Evolutionary conservation across 169 alveolate genomes (phyloP), one percentile per base, ranked within the genome.

Genomic region (Cryptosporidium ubiquitum): DNA sequence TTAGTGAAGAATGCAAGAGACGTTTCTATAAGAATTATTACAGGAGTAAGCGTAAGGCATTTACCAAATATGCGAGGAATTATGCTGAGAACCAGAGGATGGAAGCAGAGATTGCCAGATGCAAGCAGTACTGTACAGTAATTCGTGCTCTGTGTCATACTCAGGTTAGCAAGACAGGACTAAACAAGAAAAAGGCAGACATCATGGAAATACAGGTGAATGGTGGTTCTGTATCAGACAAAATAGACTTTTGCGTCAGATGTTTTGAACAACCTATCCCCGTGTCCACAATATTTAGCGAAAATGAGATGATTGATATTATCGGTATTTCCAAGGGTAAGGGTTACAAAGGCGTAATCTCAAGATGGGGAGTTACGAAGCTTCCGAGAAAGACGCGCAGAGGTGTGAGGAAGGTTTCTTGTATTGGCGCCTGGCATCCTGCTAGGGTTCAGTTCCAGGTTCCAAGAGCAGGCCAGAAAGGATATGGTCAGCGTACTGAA

Each of bases 371-470:
- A 10, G 99, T 98, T 51, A 98, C 99, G 70, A 97, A 99, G 55
- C 96, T 99, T 91, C 99, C 99, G 69, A 97, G 99, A 92, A 99
- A 99, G 96, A 97, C 99, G 84, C 99, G 98, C 93, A 97, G 99
- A 91, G 99, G 99, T 61, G 96, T 98, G 93, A 95, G 99, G 71
- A 98, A 98, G 96, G 99, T 99, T 64, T 99, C 99, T 29, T 99
- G 99, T 94, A 98, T 99, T 85, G 99, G 99, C 69, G 98, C 99
- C n/a, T 99, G 99, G 99, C 99, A 99, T 95, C 99, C 99, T 66
- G 99, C 99, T 47, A 95, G 99, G 57, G 99, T 99, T 69, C 99
- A 98, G 94, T 99, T 97, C 96, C 99, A 99, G 84, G 99, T 98
- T 69, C 99, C 99, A 52, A 97, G 99, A 71, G 98, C 99, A 44